Base-by-base conservation (phyloP, 2,329 filamentous ascomycete genomes). In the Aureobasidium pullulans region DNA sequence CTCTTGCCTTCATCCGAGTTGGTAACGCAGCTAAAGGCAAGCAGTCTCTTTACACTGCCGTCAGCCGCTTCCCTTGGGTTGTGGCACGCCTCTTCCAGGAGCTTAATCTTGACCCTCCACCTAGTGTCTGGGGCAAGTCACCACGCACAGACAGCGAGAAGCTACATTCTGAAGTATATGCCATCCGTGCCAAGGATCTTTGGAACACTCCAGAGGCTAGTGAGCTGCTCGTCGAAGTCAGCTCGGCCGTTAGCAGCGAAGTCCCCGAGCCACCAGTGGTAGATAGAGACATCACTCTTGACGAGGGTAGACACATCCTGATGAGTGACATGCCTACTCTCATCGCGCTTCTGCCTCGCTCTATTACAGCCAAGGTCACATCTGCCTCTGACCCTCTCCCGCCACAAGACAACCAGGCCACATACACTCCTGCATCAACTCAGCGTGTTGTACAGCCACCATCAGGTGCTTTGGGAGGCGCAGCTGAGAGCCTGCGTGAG, bases 371-470 rank as follows among this genome's bases (percentile, higher is more conserved):
- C 16, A 76, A 79, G 36, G 78, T 84, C 48, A 85, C 86, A 2
- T 91, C 88, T 63, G 84, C 89, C 16, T 94, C 90, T 23, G 92
- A 96, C 68, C 90, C 90, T 1, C 75, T 96, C 13, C 90, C 91
- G 19, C 92, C 91, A 1, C 72, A 80, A 0, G 74, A 82, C 59
- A 72, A 67, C 54, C 60, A 70, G 15, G 43, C 62, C 6, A 67
- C 67, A 13, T 71, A 71, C 50, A 57, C 61, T 11, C 57, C 59
- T 2, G 9, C 16, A 7, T 7, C 34, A 9, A 29, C 60, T 5
- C 36, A 39, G 3, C 29, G 9, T 40, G 54, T 2, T 69, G 66
- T 71, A 70, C 60, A 66, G 66, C 54, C 32, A 36, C 31, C 46
- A 23, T 40, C 59, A 46, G 39, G 52, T 29, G 15, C 46, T 37